phyloP scores from a whole-genome alignment of 1,284 basidiomycete genomes.

The Marasmius oreades region DNA sequence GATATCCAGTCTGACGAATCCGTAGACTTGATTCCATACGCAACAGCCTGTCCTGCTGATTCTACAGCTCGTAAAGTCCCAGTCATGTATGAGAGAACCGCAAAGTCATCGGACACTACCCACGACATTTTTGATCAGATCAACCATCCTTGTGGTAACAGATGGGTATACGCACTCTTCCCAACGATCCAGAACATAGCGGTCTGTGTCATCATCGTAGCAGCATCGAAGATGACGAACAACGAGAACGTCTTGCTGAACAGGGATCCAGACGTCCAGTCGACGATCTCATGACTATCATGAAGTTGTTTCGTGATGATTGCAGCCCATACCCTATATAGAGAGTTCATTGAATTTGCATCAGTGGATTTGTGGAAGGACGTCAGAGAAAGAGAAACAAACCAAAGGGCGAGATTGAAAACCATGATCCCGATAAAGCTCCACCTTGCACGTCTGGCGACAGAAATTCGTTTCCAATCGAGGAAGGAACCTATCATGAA shows the following conservation, averaged over 20 bases:
- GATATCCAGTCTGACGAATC: slow-evolving; percentile 30
- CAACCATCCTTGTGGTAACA: neutral
- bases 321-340: slow-evolving; percentile 28
- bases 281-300: slow-evolving; percentile 26
- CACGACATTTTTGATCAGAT: neutral
- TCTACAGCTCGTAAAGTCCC: slow-evolving; percentile 30
- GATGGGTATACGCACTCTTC: slow-evolving; percentile 24
- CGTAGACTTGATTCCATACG: slow-evolving; percentile 31
- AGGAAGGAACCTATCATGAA: slow-evolving; percentile 31
- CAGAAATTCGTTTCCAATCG: slow-evolving; percentile 24
- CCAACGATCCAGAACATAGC: slow-evolving; percentile 29
- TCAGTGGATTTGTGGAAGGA: neutral
- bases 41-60: slow-evolving; percentile 31
- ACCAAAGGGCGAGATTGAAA: slow-evolving; percentile 28
- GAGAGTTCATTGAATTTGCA: neutral
- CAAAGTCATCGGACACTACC: slow-evolving; percentile 31
- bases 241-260: slow-evolving; percentile 28
- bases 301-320: slow-evolving; percentile 30
- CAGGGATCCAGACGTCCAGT: slow-evolving; percentile 28
- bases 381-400: neutral
- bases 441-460: slow-evolving; percentile 29
- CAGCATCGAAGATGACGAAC: slow-evolving; percentile 29
- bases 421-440: slow-evolving; percentile 28
- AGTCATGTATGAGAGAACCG: slow-evolving; percentile 31
- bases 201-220: slow-evolving; percentile 31